A percentile compares a stretch with the other conserved stretches of the same genome.
phyloP scores from a whole-genome alignment of 768 basidiomycete genomes.

The Lyophyllum atratum region DNA sequence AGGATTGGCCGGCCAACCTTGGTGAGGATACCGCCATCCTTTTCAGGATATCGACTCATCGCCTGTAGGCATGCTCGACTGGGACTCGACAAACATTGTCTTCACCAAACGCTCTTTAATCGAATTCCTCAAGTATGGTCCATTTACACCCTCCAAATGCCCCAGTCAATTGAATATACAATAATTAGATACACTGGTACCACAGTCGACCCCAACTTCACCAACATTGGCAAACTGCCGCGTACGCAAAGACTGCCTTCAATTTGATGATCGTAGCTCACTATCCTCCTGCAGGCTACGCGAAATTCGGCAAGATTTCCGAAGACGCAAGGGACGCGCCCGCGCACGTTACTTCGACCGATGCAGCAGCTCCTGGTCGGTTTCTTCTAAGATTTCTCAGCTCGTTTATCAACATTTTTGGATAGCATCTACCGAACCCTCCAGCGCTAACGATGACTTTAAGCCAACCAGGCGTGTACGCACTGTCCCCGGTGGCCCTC shows the following conservation, averaged over 20 bases:
- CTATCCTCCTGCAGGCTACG: constrained; percentile 52
- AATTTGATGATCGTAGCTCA: not conserved
- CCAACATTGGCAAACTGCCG: constrained; percentile 74
- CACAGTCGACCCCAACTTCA: constrained; percentile 76
- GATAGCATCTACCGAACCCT: constrained; percentile 13
- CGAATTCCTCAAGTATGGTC: constrained; percentile 72
- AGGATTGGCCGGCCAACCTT: constrained; percentile 69
- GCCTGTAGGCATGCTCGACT: constrained; percentile 75
- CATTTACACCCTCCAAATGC: not conserved
- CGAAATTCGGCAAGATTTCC: constrained; percentile 64
- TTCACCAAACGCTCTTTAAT: constrained; percentile 78
- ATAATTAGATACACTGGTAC: constrained; percentile 65
- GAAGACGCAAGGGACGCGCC: constrained; percentile 18
- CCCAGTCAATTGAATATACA: not conserved
- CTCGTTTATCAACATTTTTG: not conserved
- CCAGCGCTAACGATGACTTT: constrained; percentile 33
- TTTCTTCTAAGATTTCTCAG: not conserved
- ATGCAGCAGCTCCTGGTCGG: constrained; percentile 6
- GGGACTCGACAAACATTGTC: constrained; percentile 75
- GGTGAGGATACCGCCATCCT: constrained; percentile 41
- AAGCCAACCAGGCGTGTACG: constrained; percentile 62
- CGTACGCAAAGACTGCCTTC: constrained; percentile 42
- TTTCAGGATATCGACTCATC: not conserved
- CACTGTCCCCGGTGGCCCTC: constrained; percentile 52
- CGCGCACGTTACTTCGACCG: constrained; percentile 8